Base-by-base conservation (phyloP, 371 early-diverging fungal species). In the Mortierella sp. region DNA sequence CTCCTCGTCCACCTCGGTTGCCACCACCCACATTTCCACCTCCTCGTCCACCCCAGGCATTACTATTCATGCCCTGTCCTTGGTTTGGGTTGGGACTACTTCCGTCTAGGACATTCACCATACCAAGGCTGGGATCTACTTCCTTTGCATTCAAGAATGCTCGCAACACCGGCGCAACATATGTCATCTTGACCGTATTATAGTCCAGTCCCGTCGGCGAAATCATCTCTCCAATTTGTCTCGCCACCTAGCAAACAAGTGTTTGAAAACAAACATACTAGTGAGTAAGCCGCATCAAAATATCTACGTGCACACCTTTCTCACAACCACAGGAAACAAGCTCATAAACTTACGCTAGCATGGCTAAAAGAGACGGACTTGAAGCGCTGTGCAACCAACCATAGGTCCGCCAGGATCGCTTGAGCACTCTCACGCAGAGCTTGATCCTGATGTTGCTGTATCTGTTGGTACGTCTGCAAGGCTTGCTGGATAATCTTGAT, bases 111-210 rank as follows among this genome's bases (percentile, higher is more conserved):
- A 68, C 2, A 41, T 24, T 41, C 7, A 21, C 24, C 7, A 41
- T 3, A 0, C 63, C 63, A 2, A 38, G 11, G 11, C 38, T 63
- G 8, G 63, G 49, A 10, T 77, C 75, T 5, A 24, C 49, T 63
- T 72, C 49, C 41, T 43, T 49, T 16, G 54, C 70, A 29, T 54
- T 46, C 58, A 56, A 58, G 18, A 76, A 70, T 21, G 75, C 71
- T 27, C 86, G 79, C 41, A 65, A 74, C 27, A 63, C 79, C 4
- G 86, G 86, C 38, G 86, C 76, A 16, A 82, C 63, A 35, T 92
- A 72, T 88, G 93, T 72, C 88, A 97, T 49, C 91, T 97, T 77
- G 92, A 96, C 89, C 95, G 97, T 88, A 96, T 96, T 58, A 90
- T 96, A 48, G 93, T 97, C 65, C 95, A 98, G 80, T 93, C 86